Conservation (phyloP, 306 rosid genomes). For the Rubus idaeus region DNA sequence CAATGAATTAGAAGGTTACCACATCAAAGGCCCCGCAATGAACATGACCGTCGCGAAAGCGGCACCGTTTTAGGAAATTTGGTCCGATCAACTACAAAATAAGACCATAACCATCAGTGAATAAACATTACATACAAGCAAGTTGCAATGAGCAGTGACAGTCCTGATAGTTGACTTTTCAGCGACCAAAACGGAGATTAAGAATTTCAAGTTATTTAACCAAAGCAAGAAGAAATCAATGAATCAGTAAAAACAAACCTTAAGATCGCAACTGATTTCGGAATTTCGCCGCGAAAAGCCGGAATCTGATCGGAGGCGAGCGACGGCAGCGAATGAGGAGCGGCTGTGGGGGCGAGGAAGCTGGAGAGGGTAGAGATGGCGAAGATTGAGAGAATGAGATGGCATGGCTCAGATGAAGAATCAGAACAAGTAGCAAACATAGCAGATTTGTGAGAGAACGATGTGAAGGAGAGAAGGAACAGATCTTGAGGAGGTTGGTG, state of each 20-base stretch:
- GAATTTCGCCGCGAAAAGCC: neutral
- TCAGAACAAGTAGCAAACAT: constrained; percentile 16
- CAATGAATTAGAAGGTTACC: constrained; percentile 28
- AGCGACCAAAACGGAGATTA: constrained; percentile 2
- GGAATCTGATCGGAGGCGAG: constrained; percentile 8
- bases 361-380: constrained; percentile 12
- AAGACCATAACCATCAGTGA: neutral
- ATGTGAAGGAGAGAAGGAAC: neutral
- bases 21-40: constrained; percentile 49
- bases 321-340: constrained; percentile 6
- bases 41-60: constrained; percentile 26
- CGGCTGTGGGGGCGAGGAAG: constrained; percentile 23
- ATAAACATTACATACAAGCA: neutral
- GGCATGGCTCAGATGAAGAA: constrained; percentile 41
- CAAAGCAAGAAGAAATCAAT: neutral
- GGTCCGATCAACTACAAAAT: constrained; percentile 42
- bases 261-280: constrained; percentile 11
- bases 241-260: constrained; percentile 16
- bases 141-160: neutral
- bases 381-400: constrained; percentile 33
- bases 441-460: neutral
- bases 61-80: constrained; percentile 22
- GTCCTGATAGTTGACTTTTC: neutral
- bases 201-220: neutral
- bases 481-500: constrained; percentile 38